Base-by-base conservation (phyloP, 2,329 filamentous ascomycete species). In the Phialocephala subalpina region DNA sequence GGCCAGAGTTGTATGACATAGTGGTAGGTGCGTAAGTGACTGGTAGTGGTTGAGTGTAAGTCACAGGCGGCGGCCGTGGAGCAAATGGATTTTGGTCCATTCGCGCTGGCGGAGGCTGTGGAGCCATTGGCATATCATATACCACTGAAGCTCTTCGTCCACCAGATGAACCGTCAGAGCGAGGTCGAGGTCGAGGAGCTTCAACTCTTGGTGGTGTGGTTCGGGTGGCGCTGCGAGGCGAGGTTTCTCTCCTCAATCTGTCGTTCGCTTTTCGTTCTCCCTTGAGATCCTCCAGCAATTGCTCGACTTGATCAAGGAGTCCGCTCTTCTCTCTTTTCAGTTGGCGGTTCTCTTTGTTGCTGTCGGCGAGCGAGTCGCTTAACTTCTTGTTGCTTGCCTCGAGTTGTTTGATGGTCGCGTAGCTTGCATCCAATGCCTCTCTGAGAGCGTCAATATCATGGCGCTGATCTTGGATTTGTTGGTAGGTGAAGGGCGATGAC, bases 371-470 rank as follows among this genome's bases (percentile, higher is more conserved):
- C 6, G 60, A 12, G 25, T 38, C 55, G 45, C 72, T 64, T 18
- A 74, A 55, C 6, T 67, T 22, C 2, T 42, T 45, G 14, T 67
- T 67, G 9, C 35, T 47, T 7, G 53, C 49, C 33, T 73, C 62
- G 12, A 72, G 61, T 3, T 58, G 25, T 11, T 42, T 52, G 61
- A 74, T 72, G 27, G 56, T 63, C 9, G 70, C 70, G 40, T 73
- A 67, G 20, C 73, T 72, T 11, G 72, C 67, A 52, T 70, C 66
- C 25, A 74, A 69, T 2, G 73, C 73, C 65, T 75, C 71, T 63
- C 68, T 66, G 1, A 73, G 45, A 5, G 69, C 70, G 16, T 52
- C 61, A 6, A 72, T 62, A 55, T 66, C 70, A 29, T 66, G 66
- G 22, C 72, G 62, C 55, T 74, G 73, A n/a, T 65, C 60, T 18